Base-by-base conservation (phyloP, 331 rosid species). In the Acacia pycnantha region DNA sequence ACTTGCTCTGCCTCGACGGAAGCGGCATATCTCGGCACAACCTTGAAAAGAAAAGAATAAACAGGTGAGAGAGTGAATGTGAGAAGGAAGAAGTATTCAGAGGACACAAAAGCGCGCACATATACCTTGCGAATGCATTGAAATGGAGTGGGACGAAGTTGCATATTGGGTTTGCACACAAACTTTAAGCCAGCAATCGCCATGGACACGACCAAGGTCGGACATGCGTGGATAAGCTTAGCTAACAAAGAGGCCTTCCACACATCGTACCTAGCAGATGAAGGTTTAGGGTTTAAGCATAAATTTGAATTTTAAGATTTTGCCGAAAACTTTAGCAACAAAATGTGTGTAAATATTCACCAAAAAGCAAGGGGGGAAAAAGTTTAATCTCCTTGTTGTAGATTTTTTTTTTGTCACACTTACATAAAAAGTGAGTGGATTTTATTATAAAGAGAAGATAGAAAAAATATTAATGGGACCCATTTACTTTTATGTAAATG, bases 61-160 rank as follows among this genome's bases (percentile, higher is more conserved):
- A 37, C 1, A 68, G 62, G 11, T 0, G 53, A 24, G 47, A 24
- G 54, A 65, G 66, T 24, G 4, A 11, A 19, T 37, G 16, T 67
- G 78, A 44, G 41, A 65, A 61, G 22, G 22, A 76, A 59, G 14
- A 19, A 27, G 4, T 6, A 4, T 56, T 3, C 53, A 40, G 76
- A 70, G 22, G 56, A 18, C 16, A 48, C 51, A 50, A 40, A 0
- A 24, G 11, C 11, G 15, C 1, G 41, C 11, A 74, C 35, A 61
- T 59, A 22, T 79, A 89, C 98, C 91, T 85, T 89, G 86, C 83
- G 89, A 27, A 89, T 31, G 84, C 91, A 89, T 62, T 80, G 90
- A 74, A 86, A 88, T 46, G 91, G 85, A 67, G 91, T 64, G 64
- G 70, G 21, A 9, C 88, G 92, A 61, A 86, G 89, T 74, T 76